Conservation (phyloP, 257 asterid species). For the Paraleonurus japonicus region DNA sequence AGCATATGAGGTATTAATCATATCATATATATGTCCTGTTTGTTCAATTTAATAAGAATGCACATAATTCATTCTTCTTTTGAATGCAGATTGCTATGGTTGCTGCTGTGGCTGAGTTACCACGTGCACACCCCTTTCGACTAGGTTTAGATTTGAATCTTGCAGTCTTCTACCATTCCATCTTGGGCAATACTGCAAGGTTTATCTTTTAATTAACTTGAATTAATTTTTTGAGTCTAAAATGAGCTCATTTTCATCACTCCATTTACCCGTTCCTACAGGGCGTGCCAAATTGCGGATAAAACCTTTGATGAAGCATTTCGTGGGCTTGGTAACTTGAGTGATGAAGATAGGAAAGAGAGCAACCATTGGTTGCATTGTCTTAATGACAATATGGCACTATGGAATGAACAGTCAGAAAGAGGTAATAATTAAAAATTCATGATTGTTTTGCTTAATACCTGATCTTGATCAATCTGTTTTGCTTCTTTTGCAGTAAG, state of each 20-base stretch:
- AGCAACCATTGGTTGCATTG: not conserved
- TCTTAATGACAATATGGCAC: not conserved
- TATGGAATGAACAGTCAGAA: not conserved
- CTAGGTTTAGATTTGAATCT: not conserved
- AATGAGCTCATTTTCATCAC: not conserved
- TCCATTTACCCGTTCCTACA: not conserved
- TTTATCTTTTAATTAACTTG: too few species aligned
- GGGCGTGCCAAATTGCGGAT: not conserved
- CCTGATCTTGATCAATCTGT: not conserved
- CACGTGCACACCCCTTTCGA: not conserved
- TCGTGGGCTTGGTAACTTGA: too few species aligned
- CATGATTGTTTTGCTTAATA: not conserved
- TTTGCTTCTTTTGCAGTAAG: not conserved
- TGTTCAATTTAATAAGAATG: too few species aligned
- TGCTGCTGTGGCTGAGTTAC: not conserved
- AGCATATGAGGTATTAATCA: not conserved
- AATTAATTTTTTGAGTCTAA: not conserved
- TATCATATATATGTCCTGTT: not conserved
- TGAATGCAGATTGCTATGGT: not conserved
- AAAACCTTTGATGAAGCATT: too few species aligned
- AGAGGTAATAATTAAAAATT: not conserved
- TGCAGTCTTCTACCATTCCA: not conserved
- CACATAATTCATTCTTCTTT: not conserved
- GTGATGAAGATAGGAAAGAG: not conserved
- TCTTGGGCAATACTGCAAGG: not conserved